Percentiles rank a stretch among this genome's conserved stretches.
Evolutionary conservation across 345 rosid genomes (phyloP).

Genomic region (Camelina laxa): DNA sequence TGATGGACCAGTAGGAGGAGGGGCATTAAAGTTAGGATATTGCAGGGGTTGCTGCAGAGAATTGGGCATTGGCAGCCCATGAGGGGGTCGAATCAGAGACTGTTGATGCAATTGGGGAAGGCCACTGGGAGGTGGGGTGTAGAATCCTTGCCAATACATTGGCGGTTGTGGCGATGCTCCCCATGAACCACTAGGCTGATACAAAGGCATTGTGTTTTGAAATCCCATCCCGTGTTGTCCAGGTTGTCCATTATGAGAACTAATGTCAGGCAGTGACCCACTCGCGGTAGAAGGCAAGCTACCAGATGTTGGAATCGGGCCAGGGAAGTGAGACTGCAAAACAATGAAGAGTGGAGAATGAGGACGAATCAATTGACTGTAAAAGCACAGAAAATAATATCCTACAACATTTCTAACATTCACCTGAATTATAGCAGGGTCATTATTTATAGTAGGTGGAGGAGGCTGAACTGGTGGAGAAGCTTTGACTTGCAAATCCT

Average conservation of each 20-base stretch:
- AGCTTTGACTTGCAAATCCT: constrained; percentile 96
- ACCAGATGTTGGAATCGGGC: constrained; percentile 57
- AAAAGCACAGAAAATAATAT: not conserved
- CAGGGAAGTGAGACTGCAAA: constrained; percentile 90
- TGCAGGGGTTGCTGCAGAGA: constrained; percentile 77
- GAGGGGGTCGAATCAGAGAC: constrained; percentile 77
- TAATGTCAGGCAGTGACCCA: constrained; percentile 60
- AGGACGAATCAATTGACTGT: constrained; percentile 3
- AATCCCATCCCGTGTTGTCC: constrained; percentile 66
- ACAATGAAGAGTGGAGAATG: constrained; percentile 13
- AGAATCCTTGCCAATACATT: constrained; percentile 93
- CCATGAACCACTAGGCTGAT: constrained; percentile 94
- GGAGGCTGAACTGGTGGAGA: constrained; percentile 82
- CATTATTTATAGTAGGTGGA: constrained; percentile 71
- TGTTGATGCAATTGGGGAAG: constrained; percentile 86
- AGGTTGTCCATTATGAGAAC: constrained; percentile 59
- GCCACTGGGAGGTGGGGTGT: constrained; percentile 75
- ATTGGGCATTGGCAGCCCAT: constrained; percentile 69
- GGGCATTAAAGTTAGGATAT: constrained; percentile 67
- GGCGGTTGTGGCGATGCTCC: constrained; percentile 81
- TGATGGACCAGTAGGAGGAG: constrained; percentile 57
- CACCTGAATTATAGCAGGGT: constrained; percentile 97
- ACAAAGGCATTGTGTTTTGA: constrained; percentile 74
- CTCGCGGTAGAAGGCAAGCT: constrained; percentile 64
- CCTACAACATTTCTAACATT: not conserved